phyloP scores from a whole-genome alignment of 1,284 basidiomycete species.

The Moesziomyces aphidis region DNA sequence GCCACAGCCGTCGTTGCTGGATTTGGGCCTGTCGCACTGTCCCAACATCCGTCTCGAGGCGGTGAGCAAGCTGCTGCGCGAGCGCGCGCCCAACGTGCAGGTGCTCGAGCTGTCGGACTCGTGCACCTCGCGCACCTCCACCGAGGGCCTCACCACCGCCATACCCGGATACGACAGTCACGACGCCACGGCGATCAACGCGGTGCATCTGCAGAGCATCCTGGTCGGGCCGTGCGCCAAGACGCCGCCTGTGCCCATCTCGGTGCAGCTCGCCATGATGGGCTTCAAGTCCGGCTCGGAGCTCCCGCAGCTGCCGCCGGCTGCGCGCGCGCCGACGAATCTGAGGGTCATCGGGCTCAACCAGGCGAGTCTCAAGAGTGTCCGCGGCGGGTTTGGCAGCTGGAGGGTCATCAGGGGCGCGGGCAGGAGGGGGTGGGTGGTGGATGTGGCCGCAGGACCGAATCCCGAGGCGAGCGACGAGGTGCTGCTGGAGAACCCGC shows the following conservation, averaged over 20 bases:
- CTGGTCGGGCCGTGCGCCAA: slow-evolving; percentile 70
- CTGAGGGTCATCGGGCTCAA: slow-evolving; percentile 90
- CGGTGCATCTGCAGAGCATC: slow-evolving; percentile 71
- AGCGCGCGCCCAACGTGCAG: slow-evolving; percentile 82
- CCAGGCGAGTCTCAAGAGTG: slow-evolving; percentile 77
- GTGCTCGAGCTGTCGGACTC: slow-evolving; percentile 85
- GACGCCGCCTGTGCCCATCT: slow-evolving; percentile 58
- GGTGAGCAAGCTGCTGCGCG: slow-evolving; percentile 78
- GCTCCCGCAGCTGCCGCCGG: slow-evolving; percentile 44
- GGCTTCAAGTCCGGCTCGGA: slow-evolving; percentile 65
- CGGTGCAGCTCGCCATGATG: slow-evolving; percentile 59
- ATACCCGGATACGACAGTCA: slow-evolving; percentile 67
- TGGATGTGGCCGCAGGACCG: slow-evolving; percentile 87
- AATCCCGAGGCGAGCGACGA: slow-evolving; percentile 68
- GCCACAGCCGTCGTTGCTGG: slow-evolving; percentile 80
- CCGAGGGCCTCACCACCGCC: slow-evolving; percentile 32
- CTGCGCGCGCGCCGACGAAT: slow-evolving; percentile 72
- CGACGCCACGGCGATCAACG: slow-evolving; percentile 73
- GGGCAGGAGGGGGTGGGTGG: slow-evolving; percentile 94
- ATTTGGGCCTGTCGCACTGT: slow-evolving; percentile 78
- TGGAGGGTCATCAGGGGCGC: slow-evolving; percentile 92
- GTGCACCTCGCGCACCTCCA: slow-evolving; percentile 42
- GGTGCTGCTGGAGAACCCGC: slow-evolving; percentile 24
- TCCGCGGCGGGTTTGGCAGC: slow-evolving; percentile 80
- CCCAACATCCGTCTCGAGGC: slow-evolving; percentile 77